Percentiles rank a stretch among this genome's conserved stretches.
Conservation (phyloP, 2,329 filamentous ascomycete genomes). For the Nemania abortiva region DNA sequence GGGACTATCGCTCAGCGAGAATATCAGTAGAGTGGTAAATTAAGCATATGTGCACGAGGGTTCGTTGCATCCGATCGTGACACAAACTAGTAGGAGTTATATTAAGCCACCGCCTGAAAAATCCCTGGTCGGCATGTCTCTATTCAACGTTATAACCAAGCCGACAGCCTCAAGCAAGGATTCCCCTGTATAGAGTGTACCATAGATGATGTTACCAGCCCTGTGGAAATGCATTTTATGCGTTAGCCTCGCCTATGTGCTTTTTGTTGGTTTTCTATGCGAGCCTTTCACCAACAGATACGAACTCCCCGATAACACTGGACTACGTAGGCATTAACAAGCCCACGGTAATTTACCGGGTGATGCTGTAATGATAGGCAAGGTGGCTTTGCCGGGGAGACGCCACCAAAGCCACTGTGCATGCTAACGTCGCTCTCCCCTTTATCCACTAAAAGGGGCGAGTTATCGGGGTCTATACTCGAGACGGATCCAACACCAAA, state of each 20-base stretch:
- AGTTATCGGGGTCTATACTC: too few relatives aligned
- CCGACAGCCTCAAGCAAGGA: background rate
- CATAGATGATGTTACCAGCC: background rate
- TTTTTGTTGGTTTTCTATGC: background rate
- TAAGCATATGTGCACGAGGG: background rate
- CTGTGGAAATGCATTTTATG: background rate
- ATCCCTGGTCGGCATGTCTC: background rate
- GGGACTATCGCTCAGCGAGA: background rate
- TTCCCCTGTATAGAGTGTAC: slow-evolving; percentile 4
- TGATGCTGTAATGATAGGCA: background rate
- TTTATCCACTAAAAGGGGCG: too few relatives aligned
- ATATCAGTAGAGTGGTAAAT: background rate
- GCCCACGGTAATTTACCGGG: background rate
- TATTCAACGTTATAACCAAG: background rate
- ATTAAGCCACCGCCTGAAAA: background rate
- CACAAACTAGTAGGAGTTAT: background rate
- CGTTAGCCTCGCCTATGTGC: background rate
- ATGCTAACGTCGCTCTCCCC: too few relatives aligned
- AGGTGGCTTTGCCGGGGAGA: background rate
- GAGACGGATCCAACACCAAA: too few relatives aligned
- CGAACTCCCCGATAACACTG: background rate
- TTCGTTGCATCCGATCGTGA: background rate
- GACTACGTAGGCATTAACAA: background rate
- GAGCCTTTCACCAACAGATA: background rate
- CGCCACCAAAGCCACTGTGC: too few relatives aligned